Base-by-base conservation (phyloP, 768 basidiomycete genomes). In the Lentinula guzmanii region DNA sequence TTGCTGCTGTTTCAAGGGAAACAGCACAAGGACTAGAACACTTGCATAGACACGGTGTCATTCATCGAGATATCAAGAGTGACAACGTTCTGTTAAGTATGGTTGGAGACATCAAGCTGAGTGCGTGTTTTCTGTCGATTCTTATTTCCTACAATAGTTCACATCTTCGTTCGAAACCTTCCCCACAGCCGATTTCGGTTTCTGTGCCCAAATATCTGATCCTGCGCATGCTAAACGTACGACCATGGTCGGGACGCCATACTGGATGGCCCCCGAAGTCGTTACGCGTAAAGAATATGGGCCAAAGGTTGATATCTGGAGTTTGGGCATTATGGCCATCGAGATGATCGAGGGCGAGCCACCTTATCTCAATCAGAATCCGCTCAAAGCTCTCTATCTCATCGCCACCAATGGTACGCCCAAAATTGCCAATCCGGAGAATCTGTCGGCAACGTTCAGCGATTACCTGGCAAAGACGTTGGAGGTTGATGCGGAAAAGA, bases 331-430 rank as follows among this genome's bases (percentile, higher is more conserved):
- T 78, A 97, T 96, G 85, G 91, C 95, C 50, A 91, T 97, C 65
- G 95, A 97, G 77, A 97, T 98, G 95, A 95, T 98, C 67, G 95
- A 98, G 75, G 95, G 95, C 60, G 95, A 97, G 72, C 95, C 95
- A 0, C 95, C 95, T 24, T 97, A 97, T 69, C 82, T 96, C 39
- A 95, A 95, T 71, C 95, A 97, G 78, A 96, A 96, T 75, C 95
- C 95, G 0, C 79, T 97, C 57, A 98, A 97, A 72, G 97, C 97
- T 2, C 77, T 99, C 48, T 99, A 98, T 74, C 85, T 99, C 52
- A 99, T 99, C 68, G 96, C 96, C 2, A 99, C 96, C 8, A 98
- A 98, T 67, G 96, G 97, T 31, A 98, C 96, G 24, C 97, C 97
- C 0, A 90, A 90, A 57, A 94, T 99, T 66, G 90, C 93, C 58